phyloP scores from a whole-genome alignment of 306 rosid species.

The Gastrolobium bilobum region DNA sequence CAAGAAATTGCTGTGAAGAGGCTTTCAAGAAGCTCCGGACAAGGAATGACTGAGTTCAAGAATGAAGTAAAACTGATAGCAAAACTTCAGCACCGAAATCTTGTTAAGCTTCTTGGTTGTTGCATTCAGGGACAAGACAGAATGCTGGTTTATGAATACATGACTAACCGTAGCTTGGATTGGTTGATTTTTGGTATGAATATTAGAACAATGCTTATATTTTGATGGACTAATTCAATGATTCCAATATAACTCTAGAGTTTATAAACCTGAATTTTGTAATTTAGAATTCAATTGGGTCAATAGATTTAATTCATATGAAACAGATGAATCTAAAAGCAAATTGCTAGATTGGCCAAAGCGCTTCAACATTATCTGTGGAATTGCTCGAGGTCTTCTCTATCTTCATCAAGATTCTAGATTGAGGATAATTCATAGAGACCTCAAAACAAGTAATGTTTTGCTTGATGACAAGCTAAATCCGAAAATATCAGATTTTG shows the following conservation, averaged over 20 bases:
- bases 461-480: slow-evolving; percentile 56
- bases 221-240: not conserved
- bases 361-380: slow-evolving; percentile 57
- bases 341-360: slow-evolving; percentile 52
- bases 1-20: slow-evolving; percentile 61
- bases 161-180: slow-evolving; percentile 51
- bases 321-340: slow-evolving; percentile 48
- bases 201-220: not conserved
- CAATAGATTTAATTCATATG: not conserved
- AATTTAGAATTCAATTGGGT: not conserved
- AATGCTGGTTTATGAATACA: slow-evolving; percentile 49
- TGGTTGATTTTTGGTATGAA: slow-evolving; percentile 53
- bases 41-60: slow-evolving; percentile 54
- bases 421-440: slow-evolving; percentile 58
- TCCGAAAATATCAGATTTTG: slow-evolving; percentile 66
- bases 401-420: slow-evolving; percentile 66
- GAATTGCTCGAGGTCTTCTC: slow-evolving; percentile 60
- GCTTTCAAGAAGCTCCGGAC: slow-evolving; percentile 56
- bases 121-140: slow-evolving; percentile 44
- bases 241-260: not conserved
- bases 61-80: slow-evolving; percentile 57
- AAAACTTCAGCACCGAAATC: slow-evolving; percentile 62
- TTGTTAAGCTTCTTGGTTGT: slow-evolving; percentile 59
- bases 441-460: slow-evolving; percentile 60
- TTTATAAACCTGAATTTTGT: not conserved